Evolutionary conservation across 1,284 basidiomycete genomes (phyloP), one percentile per base, ranked within the genome.

Genomic region (Hemileia vastatrix): DNA sequence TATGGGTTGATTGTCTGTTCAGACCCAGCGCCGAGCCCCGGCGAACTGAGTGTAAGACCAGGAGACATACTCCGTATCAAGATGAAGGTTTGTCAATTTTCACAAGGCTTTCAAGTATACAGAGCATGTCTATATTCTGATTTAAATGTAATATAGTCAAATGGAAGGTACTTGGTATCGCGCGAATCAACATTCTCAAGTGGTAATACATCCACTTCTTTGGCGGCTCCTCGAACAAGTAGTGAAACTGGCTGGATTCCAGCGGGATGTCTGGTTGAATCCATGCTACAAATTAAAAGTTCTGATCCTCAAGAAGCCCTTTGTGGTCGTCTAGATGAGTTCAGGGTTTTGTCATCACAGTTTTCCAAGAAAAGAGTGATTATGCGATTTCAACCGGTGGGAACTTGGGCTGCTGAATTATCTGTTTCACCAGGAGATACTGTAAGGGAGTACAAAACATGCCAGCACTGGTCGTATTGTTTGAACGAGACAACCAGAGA

Each of bases 401-500:
- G n/a, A n/a, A 54, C 45, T 18, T 62, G 60, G 60, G 54, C 60
- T 9, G 60, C 53, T n/a, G 60, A 62, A 32, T 32, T 62, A 23
- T 47, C 18, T 18, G 32, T 62, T 1, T 36, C 18, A 24, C 60
- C 54, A 44, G 60, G 53, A 11, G 60, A 62, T 33, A 49, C 36
- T 31, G 13, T 62, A 11, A 24, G 53, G 23, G 60, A 62, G 21
- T 21, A 13, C 31, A 62, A 62, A 48, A 62, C 45, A 2, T 53
- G 52, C 6, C 55, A 21, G n/a, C 60, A 62, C 24, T 62, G 60
- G 60, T 45, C 53, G 13, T 62, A 62, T 43, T 62, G 60, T 44
- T 36, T 62, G 18, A 43, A 53, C 11, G 60, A 62, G 33, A 43
- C 53, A 9, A 62, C 36, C 31, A 53, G 60, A 6, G 60, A 62